Evolutionary conservation across 805 yeast genomes (phyloP).

Genomic region (Priceomyces haplophilus): DNA sequence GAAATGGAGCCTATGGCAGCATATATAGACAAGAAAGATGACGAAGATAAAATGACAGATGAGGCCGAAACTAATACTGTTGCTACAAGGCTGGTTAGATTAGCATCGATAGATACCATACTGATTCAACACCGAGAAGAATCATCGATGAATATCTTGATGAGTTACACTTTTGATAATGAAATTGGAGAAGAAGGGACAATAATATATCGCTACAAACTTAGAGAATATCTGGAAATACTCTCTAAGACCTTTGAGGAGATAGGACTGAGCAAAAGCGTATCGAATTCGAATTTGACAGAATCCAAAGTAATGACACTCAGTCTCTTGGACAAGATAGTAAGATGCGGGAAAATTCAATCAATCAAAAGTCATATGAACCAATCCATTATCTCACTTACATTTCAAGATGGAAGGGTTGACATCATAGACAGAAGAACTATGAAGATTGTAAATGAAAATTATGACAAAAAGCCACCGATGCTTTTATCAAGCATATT

Average conservation of each 20-base stretch:
- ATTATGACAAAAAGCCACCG: conserved; percentile 18
- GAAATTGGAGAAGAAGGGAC: conserved; percentile 15
- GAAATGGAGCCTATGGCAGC: conserved; percentile 26
- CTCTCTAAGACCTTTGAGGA: conserved; percentile 30
- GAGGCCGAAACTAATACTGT: conserved; percentile 19
- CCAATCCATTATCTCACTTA: conserved; percentile 40
- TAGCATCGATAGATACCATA: conserved; percentile 38
- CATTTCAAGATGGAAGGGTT: conserved; percentile 43
- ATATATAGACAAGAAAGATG: conserved; percentile 14
- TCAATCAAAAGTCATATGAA: conserved; percentile 32
- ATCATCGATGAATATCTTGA: conserved; percentile 45
- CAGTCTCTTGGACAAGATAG: conserved; percentile 25
- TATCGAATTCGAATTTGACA: not conserved
- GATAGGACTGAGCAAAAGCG: conserved; percentile 24
- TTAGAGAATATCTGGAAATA: conserved; percentile 19
- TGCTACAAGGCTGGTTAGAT: conserved; percentile 8
- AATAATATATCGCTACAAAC: conserved; percentile 26
- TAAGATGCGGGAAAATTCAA: conserved; percentile 24
- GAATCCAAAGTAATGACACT: conserved; percentile 10
- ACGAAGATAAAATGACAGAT: conserved; percentile 8
- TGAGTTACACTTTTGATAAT: conserved; percentile 33
- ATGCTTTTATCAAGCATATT: conserved; percentile 38
- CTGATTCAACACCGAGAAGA: conserved; percentile 44
- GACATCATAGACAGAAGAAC: conserved; percentile 41
- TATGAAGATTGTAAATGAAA: conserved; percentile 20